Base-by-base conservation (phyloP, 148 eudicot species). In the Silene latifolia region DNA sequence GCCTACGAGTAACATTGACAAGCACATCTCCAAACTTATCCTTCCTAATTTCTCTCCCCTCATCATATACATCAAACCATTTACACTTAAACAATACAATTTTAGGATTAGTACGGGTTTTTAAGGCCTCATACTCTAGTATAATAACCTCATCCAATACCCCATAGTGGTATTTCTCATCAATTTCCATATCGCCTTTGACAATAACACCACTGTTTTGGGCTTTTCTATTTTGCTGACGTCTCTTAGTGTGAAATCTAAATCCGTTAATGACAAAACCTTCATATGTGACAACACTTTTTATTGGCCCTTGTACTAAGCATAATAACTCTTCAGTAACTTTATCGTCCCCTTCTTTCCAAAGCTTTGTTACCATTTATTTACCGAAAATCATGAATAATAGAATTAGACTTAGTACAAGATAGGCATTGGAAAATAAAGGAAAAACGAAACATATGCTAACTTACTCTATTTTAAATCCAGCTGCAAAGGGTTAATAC, bases 41-140 rank as follows among this genome's bases (percentile, higher is more conserved):
- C 35, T 39, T 73, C 21, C 44, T 60, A 19, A 61, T 46, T 66
- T 68, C 58, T 21, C 67, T 73, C 11, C 23, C 51, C 8, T 54
- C 71, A 67, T 25, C 42, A 17, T 67, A 11, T 42, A 67, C 24
- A 39, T 39, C 71, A 63, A 63, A 63, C 63, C 39, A 29, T 1
- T 60, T 61, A 7, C 54, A 60, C 67, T 13, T 54, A 19, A 72
- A 72, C 32, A 72, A 59, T 42, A 72, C 67, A 14, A 51, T 14
- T 1, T 9, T 9, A 51, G 56, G 56, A 10, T 3, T 51, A 3
- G 15, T 14, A 51, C 54, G 51, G 19, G n/a, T 29, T 35, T 15
- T 44, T 19, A 39, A 39, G 9, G 71, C 44, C 13, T 44, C 54
- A 44, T 67, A 67, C 14, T 67, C 25, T 0, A 67, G 14, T 9